Base-by-base conservation (phyloP, 2,329 filamentous ascomycete species). In the Cercospora zeae-maydis region DNA sequence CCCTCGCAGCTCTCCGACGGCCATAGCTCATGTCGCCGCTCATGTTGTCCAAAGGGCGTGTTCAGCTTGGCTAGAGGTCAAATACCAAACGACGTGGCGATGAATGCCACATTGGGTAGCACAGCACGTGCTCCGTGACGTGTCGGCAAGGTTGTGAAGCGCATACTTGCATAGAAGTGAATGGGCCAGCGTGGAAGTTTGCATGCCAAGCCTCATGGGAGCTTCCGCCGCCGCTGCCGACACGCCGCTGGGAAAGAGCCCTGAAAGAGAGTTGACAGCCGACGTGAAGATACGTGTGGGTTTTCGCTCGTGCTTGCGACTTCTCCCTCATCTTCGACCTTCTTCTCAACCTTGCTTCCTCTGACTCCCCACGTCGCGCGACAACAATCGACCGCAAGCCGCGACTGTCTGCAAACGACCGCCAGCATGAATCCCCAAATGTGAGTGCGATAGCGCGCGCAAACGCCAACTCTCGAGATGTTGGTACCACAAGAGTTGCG, bases 381-480 rank as follows among this genome's bases (percentile, higher is more conserved):
- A 52, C 47, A 42, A 42, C 21, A 45, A 24, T 31, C 24, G 4
- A 10, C 58, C 49, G 49, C 49, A 60, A 31, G 34, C 33, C 45
- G 42, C 53, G 53, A 57, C 45, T 24, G n/a, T 14, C 24, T 27
- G 31, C 52, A 39, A 14, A 61, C 21, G 19, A 62, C 62, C 66
- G 65, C 69, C 63, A 70, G n/a, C 63, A 73, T 74, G 72, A 74
- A 74, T 60, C 70, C 72, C 30, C 72, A 74, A 71, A 74, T 74
- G 72, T 73, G 59, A 36, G 70, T 66, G 33, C 58, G 34, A n/a
- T 42, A 45, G 54, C 37, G 53, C 59, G 63, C 59, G 62, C 62
- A 54, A 59, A 13, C 55, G 39, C 10, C 16, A 5, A 31, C 47
- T 4, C 24, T 2, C 42, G 6, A 45, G 37, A 27, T 27, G 6